Evolutionary conservation across 164 flowering plant genomes (phyloP).

Genomic region (Dillenia suffruticosa): DNA sequence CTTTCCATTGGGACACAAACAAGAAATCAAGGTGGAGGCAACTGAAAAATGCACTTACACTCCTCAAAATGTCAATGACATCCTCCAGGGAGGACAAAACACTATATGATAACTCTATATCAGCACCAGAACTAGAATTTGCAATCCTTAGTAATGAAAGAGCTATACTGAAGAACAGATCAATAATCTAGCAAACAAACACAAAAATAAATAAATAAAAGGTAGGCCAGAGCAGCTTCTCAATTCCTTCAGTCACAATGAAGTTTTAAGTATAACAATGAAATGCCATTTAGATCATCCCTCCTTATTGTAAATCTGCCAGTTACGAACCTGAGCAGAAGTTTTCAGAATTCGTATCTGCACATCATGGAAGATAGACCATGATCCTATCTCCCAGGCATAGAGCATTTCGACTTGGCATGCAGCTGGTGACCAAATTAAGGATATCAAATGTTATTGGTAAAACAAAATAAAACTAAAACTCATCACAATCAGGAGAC

Average conservation of each 20-base stretch:
- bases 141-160: slow-evolving; percentile 78
- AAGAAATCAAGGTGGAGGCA: neutral
- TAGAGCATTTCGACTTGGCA: slow-evolving; percentile 90
- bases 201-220: no score
- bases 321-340: slow-evolving; percentile 69
- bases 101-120: slow-evolving; percentile 64
- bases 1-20: slow-evolving; percentile 1
- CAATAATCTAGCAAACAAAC: slow-evolving; percentile 54
- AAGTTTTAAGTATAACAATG: no score
- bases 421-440: slow-evolving; percentile 45
- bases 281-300: no score
- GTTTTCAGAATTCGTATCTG: slow-evolving; percentile 78
- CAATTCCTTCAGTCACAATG: no score
- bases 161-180: slow-evolving; percentile 82
- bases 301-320: no score
- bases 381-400: slow-evolving; percentile 83
- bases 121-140: slow-evolving; percentile 31
- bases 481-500: neutral
- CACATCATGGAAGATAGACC: slow-evolving; percentile 94
- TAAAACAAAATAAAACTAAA: neutral
- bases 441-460: neutral
- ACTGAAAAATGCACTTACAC: slow-evolving; percentile 47
- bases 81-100: slow-evolving; percentile 93
- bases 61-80: slow-evolving; percentile 86
- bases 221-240: no score